phyloP scores from a whole-genome alignment of 2,329 filamentous ascomycete genomes.

The Diplodia mutila region DNA sequence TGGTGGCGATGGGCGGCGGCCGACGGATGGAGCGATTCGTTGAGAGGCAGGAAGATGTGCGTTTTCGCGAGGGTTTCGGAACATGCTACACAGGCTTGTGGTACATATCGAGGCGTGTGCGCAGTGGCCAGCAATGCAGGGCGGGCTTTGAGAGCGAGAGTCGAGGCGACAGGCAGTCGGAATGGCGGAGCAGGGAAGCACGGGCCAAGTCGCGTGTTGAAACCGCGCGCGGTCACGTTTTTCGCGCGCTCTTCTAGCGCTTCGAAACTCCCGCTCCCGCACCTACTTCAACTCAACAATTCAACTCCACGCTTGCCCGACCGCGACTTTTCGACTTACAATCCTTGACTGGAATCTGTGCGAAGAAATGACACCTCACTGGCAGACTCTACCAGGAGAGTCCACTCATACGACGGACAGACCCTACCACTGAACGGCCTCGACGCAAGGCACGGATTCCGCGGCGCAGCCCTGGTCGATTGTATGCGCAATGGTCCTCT shows the following conservation, averaged over 20 bases:
- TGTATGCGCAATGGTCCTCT: neutral
- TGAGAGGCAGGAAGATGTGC: slow-evolving; percentile 38
- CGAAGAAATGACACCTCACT: neutral
- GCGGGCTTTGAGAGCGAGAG: neutral
- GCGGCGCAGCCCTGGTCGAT: neutral
- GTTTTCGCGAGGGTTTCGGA: slow-evolving; percentile 59
- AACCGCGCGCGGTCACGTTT: slow-evolving; percentile 16
- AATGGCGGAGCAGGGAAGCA: neutral
- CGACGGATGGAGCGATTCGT: slow-evolving; percentile 50
- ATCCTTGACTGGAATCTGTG: neutral
- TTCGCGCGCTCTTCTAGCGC: neutral
- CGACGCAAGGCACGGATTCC: neutral
- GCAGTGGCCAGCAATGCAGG: neutral
- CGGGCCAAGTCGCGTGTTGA: slow-evolving; percentile 10
- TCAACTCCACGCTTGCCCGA: neutral
- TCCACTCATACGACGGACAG: neutral
- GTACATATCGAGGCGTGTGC: neutral
- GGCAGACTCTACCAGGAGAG: neutral
- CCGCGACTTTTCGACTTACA: neutral
- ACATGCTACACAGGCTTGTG: slow-evolving; percentile 45
- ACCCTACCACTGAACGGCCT: neutral
- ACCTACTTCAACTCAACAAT: neutral
- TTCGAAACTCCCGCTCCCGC: neutral
- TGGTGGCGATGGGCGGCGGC: slow-evolving; percentile 60
- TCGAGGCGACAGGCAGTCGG: neutral